These are phyloP conservation scores for Phytophthora litchii DNA, from an alignment of 352 stramenopile species.

Conservation along the genomic window DNA sequence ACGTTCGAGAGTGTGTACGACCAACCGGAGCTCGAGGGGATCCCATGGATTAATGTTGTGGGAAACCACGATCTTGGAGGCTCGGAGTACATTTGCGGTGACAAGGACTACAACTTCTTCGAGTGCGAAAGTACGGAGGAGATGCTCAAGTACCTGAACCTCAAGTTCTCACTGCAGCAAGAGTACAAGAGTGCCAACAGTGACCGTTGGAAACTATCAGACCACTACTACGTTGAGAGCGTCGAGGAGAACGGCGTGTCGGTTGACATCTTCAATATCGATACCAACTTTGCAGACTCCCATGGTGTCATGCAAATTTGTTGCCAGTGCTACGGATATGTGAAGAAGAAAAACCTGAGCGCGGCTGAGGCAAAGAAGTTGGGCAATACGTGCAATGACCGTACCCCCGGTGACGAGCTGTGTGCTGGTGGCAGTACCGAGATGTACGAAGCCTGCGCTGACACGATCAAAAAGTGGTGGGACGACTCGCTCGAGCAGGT, in stretches of 20 bases:
- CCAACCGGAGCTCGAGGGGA: constrained; percentile 67
- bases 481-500: constrained; percentile 73
- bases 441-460: constrained; percentile 81
- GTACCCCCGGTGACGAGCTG: constrained; percentile 61
- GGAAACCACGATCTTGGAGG: constrained; percentile 89
- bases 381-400: constrained; percentile 76
- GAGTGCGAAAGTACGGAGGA: constrained; percentile 75
- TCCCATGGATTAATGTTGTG: constrained; percentile 88
- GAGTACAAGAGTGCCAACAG: constrained; percentile 83
- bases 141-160: constrained; percentile 83
- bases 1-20: constrained; percentile 90
- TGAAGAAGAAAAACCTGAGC: constrained; percentile 64
- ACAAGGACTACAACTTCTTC: constrained; percentile 88
- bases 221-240: constrained; percentile 88
- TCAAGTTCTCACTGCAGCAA: constrained; percentile 82
- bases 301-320: constrained; percentile 87
- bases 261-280: constrained; percentile 90
- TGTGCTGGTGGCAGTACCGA: constrained; percentile 68
- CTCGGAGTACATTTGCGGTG: constrained; percentile 85
- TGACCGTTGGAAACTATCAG: constrained; percentile 79
- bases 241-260: constrained; percentile 81
- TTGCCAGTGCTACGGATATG: constrained; percentile 89
- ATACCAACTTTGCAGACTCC: constrained; percentile 87
- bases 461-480: constrained; percentile 82
- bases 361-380: constrained; percentile 58